Percentiles rank a stretch among this genome's conserved stretches.
Conservation (phyloP, 495 filamentous ascomycete genomes). For the Hapsidospora chrysogenum region DNA sequence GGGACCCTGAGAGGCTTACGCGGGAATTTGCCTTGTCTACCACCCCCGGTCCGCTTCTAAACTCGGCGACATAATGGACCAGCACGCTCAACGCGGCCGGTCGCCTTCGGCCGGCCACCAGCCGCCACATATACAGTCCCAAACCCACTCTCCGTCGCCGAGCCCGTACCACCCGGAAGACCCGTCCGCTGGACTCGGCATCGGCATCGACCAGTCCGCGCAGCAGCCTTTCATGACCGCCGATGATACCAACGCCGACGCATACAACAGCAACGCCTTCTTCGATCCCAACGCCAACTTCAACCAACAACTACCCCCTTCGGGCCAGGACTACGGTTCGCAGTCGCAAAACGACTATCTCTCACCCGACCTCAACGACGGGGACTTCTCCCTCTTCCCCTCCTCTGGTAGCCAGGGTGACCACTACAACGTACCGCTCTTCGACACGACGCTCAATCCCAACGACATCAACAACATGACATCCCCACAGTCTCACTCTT, state of each 20-base stretch:
- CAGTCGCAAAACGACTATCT: constrained; percentile 18
- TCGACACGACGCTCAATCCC: constrained; percentile 41
- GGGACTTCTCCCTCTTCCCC: constrained; percentile 39
- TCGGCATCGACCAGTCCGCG: constrained; percentile 24
- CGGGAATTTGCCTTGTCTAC: constrained; percentile 3
- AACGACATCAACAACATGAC: constrained; percentile 51
- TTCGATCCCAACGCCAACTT: constrained; percentile 25
- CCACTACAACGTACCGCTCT: constrained; percentile 29
- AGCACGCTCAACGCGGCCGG: constrained; percentile 25
- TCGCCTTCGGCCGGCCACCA: constrained; percentile 27
- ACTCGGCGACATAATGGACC: too few species aligned
- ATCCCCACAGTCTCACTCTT: constrained; percentile 39
- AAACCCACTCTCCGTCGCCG: constrained; percentile 31
- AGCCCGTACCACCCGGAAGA: constrained; percentile 25
- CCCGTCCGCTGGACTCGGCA: constrained; percentile 25
- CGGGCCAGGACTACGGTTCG: constrained; percentile 15
- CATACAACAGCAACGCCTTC: constrained; percentile 20
- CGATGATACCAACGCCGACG: constrained; percentile 13
- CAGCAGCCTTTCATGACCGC: constrained; percentile 18
- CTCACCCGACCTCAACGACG: constrained; percentile 22
- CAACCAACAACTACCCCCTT: constrained; percentile 16
- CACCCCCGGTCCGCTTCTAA: too few species aligned
- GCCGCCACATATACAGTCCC: constrained; percentile 30
- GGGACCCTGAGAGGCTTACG: constrained; percentile 1
- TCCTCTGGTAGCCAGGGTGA: constrained; percentile 16